phyloP scores from a whole-genome alignment of 768 basidiomycete species.

The Suillus weaverae region DNA sequence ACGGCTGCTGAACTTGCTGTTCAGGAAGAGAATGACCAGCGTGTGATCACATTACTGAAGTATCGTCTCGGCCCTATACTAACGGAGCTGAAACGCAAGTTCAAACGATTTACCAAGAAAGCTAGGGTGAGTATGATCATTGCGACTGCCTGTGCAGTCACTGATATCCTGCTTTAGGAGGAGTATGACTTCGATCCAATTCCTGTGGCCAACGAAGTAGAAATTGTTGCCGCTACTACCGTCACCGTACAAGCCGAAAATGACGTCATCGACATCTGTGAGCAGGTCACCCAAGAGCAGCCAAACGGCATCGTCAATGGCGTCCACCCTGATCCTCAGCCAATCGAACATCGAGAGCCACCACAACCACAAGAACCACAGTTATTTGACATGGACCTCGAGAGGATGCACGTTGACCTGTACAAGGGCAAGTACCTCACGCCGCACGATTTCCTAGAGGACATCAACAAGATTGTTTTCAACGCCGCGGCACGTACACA shows the following conservation, averaged over 20 bases:
- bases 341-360: conserved; percentile 27
- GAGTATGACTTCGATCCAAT: conserved; percentile 63
- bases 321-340: conserved; percentile 20
- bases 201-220: conserved; percentile 28
- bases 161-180: conserved; percentile 46
- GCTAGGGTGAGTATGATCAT: conserved; percentile 56
- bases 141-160: conserved; percentile 14
- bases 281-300: conserved; percentile 31
- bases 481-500: conserved; percentile 58
- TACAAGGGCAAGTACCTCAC: conserved; percentile 86
- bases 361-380: conserved; percentile 41
- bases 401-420: conserved; percentile 83
- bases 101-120: conserved; percentile 83
- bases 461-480: conserved; percentile 78
- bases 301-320: conserved; percentile 44
- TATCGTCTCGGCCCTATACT: conserved; percentile 90
- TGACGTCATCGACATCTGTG: conserved; percentile 45
- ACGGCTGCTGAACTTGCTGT: conserved; percentile 78
- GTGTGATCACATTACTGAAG: conserved; percentile 77
- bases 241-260: conserved; percentile 41
- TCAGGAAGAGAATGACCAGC: conserved; percentile 81
- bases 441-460: conserved; percentile 83
- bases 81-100: conserved; percentile 87
- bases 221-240: conserved; percentile 39
- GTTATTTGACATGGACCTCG: conserved; percentile 87